Evolutionary conservation across 2,329 filamentous ascomycete genomes (phyloP).

Genomic region (Rhinocladiella mackenziei): DNA sequence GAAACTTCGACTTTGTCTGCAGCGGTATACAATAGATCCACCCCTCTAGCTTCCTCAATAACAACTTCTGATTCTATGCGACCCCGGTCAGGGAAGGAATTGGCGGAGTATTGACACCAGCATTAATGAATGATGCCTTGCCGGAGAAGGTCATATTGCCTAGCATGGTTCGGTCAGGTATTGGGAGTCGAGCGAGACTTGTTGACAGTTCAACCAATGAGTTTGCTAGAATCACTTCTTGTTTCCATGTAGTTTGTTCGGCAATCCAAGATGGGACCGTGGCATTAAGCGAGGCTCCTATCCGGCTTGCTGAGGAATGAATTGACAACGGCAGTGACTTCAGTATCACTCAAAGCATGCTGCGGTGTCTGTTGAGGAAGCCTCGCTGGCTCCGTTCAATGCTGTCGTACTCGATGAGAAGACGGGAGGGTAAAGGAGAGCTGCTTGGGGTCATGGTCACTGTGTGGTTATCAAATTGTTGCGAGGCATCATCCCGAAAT

Average conservation of each 20-base stretch:
- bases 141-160: constrained; percentile 14
- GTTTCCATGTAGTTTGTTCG: constrained; percentile 17
- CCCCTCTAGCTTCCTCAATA: constrained; percentile 10
- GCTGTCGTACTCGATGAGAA: too few species aligned
- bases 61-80: constrained; percentile 14
- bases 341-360: too few species aligned
- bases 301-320: constrained; percentile 14
- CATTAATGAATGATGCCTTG: constrained; percentile 12
- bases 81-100: constrained; percentile 20
- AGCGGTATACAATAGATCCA: constrained; percentile 17
- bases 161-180: too few species aligned
- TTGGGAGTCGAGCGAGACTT: too few species aligned
- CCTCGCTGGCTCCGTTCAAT: background rate
- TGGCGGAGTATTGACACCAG: constrained; percentile 6
- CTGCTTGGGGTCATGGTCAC: too few species aligned
- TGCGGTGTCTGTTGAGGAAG: background rate
- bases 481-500: too few species aligned
- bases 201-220: constrained; percentile 14
- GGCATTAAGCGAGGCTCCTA: constrained; percentile 6
- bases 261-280: constrained; percentile 14
- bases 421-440: too few species aligned
- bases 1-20: constrained; percentile 14
- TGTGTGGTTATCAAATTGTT: too few species aligned
- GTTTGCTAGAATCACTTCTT: constrained; percentile 20
- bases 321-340: constrained; percentile 11